Base-by-base conservation (phyloP, 805 yeast species). In the Millerozyma miso region DNA sequence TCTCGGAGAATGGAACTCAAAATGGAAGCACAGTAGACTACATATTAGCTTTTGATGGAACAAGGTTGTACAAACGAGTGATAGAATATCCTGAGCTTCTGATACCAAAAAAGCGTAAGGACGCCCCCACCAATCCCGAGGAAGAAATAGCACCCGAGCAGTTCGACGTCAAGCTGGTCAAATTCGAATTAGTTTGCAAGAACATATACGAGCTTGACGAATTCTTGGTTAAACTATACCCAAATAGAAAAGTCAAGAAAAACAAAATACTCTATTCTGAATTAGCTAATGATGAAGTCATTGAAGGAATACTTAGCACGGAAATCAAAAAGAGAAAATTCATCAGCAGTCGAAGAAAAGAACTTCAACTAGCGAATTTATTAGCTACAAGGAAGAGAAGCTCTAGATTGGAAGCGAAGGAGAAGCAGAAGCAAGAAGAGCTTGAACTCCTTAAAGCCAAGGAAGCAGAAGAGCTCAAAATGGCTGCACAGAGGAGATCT, bases 351-450 rank as follows among this genome's bases (percentile, higher is more conserved):
- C 67, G 85, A 51, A 77, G 73, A 50, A 81, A 79, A 56, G 87
- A 82, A 43, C 73, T 77, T 37, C 81, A 84, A 49, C 71, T 85
- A 73, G 78, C 77, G 38, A 76, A 74, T 17, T 59, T 86, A 42
- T 62, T 86, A 54, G 81, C 81, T 3, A 77, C 85, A 43, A 73
- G 93, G 53, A 85, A 86, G 53, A 72, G 88, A 50, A 85, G 91
- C 0, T 79, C 88, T 1, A 73, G 93, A 60, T 60, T 86, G 35
- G 86, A 83, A 50, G 85, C 84, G 15, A 80, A 78, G 53, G 81
- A 77, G 47, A 65, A 62, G 46, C 73, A 65, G 39, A 69, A 59
- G 42, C 65, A 57, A 37, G 85, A 80, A 47, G 88, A 84, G 48
- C 78, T 75, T 16, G 70, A 70, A 40, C 65, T 65, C 38, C 58